These are phyloP conservation scores for bread wheat (Triticum aestivum) DNA, from an alignment of 176 grass and related monocot species.

Conservation along the genomic window IWGSC_CS_RefSeq_v2.1 NC_057811.1:454788303-454788802, in stretches of 20 bases:
- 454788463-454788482: background rate
- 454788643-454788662: background rate
- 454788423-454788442: background rate
- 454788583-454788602: background rate
- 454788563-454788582: background rate
- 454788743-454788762: background rate
- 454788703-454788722: slow-evolving; percentile 22
- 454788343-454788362: background rate
- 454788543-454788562: background rate
- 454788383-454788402: background rate
- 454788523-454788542: background rate
- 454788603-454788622: background rate
- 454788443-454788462: background rate
- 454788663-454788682: background rate
- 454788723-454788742: slow-evolving; percentile 20
- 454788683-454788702: background rate
- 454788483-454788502: background rate
- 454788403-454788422: background rate
- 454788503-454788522: too few species aligned
- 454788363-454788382: background rate
- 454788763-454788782: background rate
- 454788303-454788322: too few species aligned
- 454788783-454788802: background rate
- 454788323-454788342: too few species aligned
- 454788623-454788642: slow-evolving; percentile 26